Evolutionary conservation across 331 rosid species (phyloP), one percentile per base, ranked within the genome.

Genomic region (Cydonia oblonga): DNA sequence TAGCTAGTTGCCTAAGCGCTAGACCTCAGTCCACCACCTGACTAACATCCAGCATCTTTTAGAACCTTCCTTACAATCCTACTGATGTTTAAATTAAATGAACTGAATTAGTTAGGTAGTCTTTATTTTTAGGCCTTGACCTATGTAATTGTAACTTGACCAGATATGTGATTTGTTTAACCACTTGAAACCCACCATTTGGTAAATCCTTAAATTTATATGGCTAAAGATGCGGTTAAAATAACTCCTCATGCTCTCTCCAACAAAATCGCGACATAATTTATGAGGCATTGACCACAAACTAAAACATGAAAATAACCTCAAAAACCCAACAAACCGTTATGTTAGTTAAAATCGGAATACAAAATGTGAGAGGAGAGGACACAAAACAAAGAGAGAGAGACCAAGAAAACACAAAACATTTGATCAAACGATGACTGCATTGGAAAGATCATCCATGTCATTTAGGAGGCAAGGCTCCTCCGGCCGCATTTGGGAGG

Each of bases 391-490:
- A 25, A 24, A 38, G 42, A 51, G 28, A 68, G 18, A 68, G 15
- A 14, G 29, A 19, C 20, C n/a, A 4, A 60, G 12, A 42, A 16
- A 20, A 11, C 26, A 20, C 24, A 65, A 22, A 20, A 40, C 7
- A 6, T 24, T 26, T 60, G 44, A 42, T 42, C 16, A 49, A 72
- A 40, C 24, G 3, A 72, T 72, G 76, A 28, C 19, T 20, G 5
- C 76, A 4, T 44, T 72, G 33, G 68, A 51, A 44, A 72, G 76
- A 61, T 72, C 76, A 60, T 59, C 44, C 59, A 19, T 28, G 29
- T 72, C 76, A 52, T 72, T 72, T 42, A 42, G 76, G 23, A 42
- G 76, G 59, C 76, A 72, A 59, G 76, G 76, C 29, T 60, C 76
- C 16, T 72, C 49, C 4, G 68, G 76, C 22, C 44, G 59, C 44